These are phyloP conservation scores for Leishmania braziliensis DNA, from an alignment of 208 protist genomes.

Conservation along the genomic window DNA sequence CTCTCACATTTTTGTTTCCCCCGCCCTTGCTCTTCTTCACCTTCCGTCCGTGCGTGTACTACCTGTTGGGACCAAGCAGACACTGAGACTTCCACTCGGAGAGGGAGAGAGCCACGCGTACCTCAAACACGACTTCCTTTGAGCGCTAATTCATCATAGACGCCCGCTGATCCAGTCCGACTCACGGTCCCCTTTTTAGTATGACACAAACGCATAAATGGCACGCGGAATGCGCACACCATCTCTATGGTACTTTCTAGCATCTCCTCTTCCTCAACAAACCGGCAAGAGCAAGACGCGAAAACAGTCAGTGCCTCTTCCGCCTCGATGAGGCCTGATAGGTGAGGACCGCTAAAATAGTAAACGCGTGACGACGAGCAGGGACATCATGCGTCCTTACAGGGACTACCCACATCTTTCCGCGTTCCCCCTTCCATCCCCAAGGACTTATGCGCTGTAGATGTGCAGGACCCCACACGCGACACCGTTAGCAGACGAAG, in stretches of 20 bases:
- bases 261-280: neutral
- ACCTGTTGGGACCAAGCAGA: neutral
- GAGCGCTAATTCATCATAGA: neutral
- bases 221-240: neutral
- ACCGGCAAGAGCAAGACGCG: neutral
- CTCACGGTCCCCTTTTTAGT: neutral
- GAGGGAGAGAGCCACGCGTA: neutral
- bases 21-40: neutral
- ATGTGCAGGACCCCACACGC: constrained; percentile 78
- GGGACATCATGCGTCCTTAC: neutral
- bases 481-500: constrained; percentile 58
- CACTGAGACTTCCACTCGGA: neutral
- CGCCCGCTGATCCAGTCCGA: neutral
- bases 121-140: neutral
- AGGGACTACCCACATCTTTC: neutral
- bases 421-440: neutral
- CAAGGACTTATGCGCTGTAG: constrained; percentile 28
- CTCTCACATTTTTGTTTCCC: neutral
- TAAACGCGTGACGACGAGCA: neutral
- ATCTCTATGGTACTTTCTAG: neutral
- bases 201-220: neutral
- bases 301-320: neutral
- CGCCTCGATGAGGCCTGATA: neutral
- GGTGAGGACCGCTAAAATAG: neutral
- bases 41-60: neutral